These are phyloP conservation scores for Rhizopus sp. DNA, from an alignment of 371 early-diverging fungal species.

Conservation along the genomic window DNA sequence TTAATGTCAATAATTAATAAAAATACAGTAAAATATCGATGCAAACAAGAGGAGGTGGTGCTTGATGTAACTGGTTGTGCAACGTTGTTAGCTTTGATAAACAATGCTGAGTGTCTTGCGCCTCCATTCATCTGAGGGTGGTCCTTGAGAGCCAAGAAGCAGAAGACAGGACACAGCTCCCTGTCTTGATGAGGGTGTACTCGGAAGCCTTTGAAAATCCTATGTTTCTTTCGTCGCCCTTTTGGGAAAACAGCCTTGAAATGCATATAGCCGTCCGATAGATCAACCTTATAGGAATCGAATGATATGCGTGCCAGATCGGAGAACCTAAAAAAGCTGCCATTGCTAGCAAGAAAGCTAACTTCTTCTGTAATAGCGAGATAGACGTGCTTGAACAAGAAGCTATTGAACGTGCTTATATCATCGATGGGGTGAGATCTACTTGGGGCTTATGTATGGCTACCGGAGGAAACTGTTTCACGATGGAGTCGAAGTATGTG, in stretches of 20 bases:
- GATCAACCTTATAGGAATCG: neutral
- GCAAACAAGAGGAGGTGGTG: constrained; percentile 12
- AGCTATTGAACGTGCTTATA: neutral
- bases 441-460: neutral
- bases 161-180: neutral
- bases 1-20: too few species aligned
- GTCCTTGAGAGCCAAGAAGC: constrained; percentile 2
- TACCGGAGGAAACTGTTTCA: constrained; percentile 1
- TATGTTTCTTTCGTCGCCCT: constrained; percentile 2
- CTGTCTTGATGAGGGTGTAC: constrained; percentile 1
- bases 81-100: constrained; percentile 2
- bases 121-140: neutral
- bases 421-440: neutral
- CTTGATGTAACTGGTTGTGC: neutral
- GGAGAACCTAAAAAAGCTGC: constrained; percentile 17
- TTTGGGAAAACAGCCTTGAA: constrained; percentile 12
- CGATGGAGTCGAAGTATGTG: neutral
- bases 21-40: constrained; percentile 3
- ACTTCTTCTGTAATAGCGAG: constrained; percentile 3
- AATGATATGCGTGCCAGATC: constrained; percentile 13
- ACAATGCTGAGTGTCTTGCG: neutral
- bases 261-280: neutral
- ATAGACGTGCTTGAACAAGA: constrained; percentile 1
- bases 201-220: constrained; percentile 15
- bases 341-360: constrained; percentile 18